Base-by-base conservation (phyloP, 352 stramenopile species). In the Globisporangium echinulatum region DNA sequence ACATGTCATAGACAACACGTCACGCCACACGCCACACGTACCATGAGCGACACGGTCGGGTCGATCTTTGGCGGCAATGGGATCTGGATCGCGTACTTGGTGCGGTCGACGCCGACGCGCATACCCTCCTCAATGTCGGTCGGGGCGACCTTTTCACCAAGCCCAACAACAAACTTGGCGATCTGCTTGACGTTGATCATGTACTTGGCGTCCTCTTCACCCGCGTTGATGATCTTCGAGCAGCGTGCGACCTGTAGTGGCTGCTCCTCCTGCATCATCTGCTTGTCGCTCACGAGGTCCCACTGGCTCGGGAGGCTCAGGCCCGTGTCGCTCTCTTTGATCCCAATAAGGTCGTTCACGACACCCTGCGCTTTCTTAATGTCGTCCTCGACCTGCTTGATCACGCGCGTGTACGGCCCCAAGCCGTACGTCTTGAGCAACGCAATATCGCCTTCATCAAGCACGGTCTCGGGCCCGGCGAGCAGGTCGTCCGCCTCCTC, bases 151-250 rank as follows among this genome's bases (percentile, higher is more conserved):
- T 99, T 99, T 64, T 99, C 96, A 46, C 96, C 97, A 0, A 99
- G 71, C 4, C 94, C 96, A 13, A 99, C 97, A 15, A 99, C 97
- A 71, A 99, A 99, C 79, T 99, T 99, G 63, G 97, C 97, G 81
- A 99, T 99, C 78, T 99, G 97, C 72, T 99, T 98, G 64, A 99
- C 94, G 74, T 99, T 99, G 68, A 99, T 99, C 54, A 99, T 97
- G 82, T 99, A 99, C 78, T 99, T 99, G 71, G 96, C 95, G 62
- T 97, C 90, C 52, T 98, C 91, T 58, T 94, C 89, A 46, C 83
- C 90, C 17, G 89, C 85, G 64, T 98, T 96, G 62, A 98, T 98
- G 68, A 96, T 97, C 66, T 97, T 96, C 42, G 90, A 97, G 75
- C 97, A 99, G 48, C 96, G 84, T 25, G 97, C 97, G 33, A 99